Conservation (phyloP, 108 stramenopile species). For the Tribonema minus region DNA sequence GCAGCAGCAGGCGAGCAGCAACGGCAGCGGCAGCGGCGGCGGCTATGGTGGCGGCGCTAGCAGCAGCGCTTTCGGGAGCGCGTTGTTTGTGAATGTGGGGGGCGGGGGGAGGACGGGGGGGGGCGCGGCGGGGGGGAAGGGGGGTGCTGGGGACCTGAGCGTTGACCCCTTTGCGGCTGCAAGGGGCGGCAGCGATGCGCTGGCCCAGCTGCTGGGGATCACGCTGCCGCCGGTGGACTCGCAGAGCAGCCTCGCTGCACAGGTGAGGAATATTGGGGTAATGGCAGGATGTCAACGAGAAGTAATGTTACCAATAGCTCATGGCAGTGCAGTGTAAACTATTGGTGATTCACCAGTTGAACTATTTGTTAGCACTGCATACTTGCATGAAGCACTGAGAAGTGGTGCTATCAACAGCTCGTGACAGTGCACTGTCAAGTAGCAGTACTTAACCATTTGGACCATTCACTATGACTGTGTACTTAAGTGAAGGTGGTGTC, state of each 20-base stretch:
- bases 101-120: neutral
- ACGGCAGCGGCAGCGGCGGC: neutral
- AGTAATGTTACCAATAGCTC: no score
- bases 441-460: no score
- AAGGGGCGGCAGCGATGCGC: constrained; percentile 11
- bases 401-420: no score
- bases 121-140: neutral
- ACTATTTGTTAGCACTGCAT: no score
- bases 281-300: no score
- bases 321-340: no score
- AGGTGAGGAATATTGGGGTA: no score
- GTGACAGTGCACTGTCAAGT: no score
- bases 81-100: constrained; percentile 24
- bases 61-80: constrained; percentile 37
- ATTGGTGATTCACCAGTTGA: no score
- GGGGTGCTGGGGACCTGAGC: constrained; percentile 7
- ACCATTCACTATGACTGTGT: no score
- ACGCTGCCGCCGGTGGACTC: constrained; percentile 38
- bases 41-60: neutral
- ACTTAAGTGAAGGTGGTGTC: no score
- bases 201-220: constrained; percentile 24
- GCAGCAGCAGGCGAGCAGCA: neutral
- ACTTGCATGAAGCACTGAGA: no score
- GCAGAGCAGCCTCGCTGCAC: constrained; percentile 23
- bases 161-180: constrained; percentile 21